A percentile compares a stretch with the other conserved stretches of the same genome.
Conservation (phyloP, 306 rosid genomes). For the Prosopis cineraria region DNA sequence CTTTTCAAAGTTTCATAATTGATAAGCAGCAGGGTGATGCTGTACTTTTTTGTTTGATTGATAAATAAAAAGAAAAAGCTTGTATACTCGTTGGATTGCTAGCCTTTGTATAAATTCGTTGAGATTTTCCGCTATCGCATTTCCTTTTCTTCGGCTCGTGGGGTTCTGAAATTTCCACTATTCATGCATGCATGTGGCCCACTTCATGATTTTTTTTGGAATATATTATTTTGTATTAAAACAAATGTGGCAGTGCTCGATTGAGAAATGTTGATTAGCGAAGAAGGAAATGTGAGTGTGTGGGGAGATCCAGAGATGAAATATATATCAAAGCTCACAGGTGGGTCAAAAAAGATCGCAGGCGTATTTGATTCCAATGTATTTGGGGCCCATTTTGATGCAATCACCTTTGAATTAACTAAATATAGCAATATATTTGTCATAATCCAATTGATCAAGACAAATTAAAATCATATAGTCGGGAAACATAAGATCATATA, state of each 20-base stretch:
- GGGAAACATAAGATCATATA: too few relatives aligned
- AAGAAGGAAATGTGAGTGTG: neutral
- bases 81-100: neutral
- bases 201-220: neutral
- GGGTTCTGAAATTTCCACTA: slow-evolving; percentile 10
- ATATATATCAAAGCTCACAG: neutral
- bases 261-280: neutral
- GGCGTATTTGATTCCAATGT: neutral
- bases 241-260: slow-evolving; percentile 1
- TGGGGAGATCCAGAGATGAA: neutral
- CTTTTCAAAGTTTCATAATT: neutral
- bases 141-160: slow-evolving; percentile 14
- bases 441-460: neutral
- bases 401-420: neutral
- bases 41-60: neutral
- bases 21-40: neutral
- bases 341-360: neutral
- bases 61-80: slow-evolving; percentile 22
- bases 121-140: slow-evolving; percentile 1
- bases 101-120: neutral
- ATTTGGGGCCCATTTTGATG: slow-evolving; percentile 8
- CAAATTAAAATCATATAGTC: too few relatives aligned
- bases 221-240: neutral
- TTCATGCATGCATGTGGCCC: slow-evolving; percentile 26
- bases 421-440: neutral